Base-by-base conservation (phyloP, 2,329 filamentous ascomycete genomes). In the Diaporthe sp. region DNA sequence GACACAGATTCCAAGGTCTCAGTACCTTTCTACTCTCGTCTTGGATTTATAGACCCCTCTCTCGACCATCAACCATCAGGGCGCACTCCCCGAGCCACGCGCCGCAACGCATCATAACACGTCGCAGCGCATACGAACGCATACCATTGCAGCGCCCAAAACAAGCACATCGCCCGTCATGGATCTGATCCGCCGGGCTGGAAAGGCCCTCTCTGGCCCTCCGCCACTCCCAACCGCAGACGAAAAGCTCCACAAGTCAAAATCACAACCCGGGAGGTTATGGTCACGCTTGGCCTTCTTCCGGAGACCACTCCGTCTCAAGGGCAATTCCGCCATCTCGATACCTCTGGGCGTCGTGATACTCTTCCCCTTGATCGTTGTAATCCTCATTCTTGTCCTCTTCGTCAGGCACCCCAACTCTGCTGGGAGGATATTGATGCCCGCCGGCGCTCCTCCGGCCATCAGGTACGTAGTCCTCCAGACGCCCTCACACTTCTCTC, bases 281-380 rank as follows among this genome's bases (percentile, higher is more conserved):
- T 84, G 86, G 46, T 86, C 88, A 57, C 87, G 89, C 72, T 88
- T 97, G 81, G 93, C 94, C 77, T 97, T 98, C 84, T 94, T 98
- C 84, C 90, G 93, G 80, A 91, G 95, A 82, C 94, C 96, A 70
- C 91, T 99, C 88, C 93, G 96, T 80, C 87, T 99, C 87, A 94
- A 93, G 86, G 95, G 95, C 81, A 98, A 98, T 85, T 98, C 96
- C 73, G 94, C 93, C 81, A 92, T 98, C 84, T 98, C 96, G 70
- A 93, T 98, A 82, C 97, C 97, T 37, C 88, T 99, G 71, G 96
- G 96, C 79, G 92, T 98, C 82, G 95, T 98, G 80, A 90, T 99
- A 79, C 88, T 98, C 79, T 98, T 98, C 83, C 97, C 97, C 78
- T 92, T 94, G 83, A 93, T 98, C 83, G 94, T 98, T 81, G 91